phyloP scores from a whole-genome alignment of 371 early-diverging fungal species.

The Chytridium lagenaria region DNA sequence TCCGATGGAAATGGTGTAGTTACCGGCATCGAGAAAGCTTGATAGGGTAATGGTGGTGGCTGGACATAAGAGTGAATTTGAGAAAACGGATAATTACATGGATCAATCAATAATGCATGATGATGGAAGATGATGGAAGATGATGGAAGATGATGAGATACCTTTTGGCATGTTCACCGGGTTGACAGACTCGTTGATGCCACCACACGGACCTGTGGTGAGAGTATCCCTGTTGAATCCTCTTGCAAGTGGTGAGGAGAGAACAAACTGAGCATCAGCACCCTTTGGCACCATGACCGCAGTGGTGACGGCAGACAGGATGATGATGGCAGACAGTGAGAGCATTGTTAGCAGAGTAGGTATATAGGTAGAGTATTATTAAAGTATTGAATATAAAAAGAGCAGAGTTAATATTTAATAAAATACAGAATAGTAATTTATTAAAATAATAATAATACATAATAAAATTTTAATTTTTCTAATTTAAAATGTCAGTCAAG shows the following conservation, averaged over 20 bases:
- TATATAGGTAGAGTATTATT: too few species aligned
- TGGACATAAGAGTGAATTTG: neutral
- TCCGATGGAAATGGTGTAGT: neutral
- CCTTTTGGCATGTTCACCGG: neutral
- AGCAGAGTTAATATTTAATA: too few species aligned
- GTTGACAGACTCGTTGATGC: neutral
- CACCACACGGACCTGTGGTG: neutral
- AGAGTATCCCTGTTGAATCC: neutral
- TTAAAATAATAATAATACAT: too few species aligned
- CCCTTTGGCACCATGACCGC: neutral
- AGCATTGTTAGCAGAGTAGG: too few species aligned
- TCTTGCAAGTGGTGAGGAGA: neutral
- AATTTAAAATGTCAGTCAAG: too few species aligned
- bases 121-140: neutral
- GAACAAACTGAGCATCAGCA: neutral
- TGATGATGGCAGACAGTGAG: too few species aligned
- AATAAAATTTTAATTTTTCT: too few species aligned
- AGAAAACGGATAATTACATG: too few species aligned
- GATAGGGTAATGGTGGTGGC: conserved; percentile 1
- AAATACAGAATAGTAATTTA: too few species aligned
- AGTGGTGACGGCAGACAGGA: too few species aligned
- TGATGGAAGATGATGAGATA: neutral
- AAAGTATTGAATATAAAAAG: too few species aligned
- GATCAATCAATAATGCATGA: neutral
- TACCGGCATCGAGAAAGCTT: neutral